Base-by-base conservation (phyloP, 352 stramenopile species). In the Phytophthora sp. region DNA sequence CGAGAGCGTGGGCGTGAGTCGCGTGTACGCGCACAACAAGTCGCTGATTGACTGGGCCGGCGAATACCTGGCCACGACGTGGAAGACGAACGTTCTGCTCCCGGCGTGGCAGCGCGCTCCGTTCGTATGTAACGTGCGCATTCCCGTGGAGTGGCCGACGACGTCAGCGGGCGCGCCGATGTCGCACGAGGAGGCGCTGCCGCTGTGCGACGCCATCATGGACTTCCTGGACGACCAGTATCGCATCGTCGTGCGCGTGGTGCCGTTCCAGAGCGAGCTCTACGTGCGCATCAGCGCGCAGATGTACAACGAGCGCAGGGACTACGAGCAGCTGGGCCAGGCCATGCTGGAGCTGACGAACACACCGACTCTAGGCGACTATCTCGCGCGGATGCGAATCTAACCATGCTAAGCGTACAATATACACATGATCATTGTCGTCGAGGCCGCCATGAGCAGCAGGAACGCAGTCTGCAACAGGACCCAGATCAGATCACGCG, bases 201-300 rank as follows among this genome's bases (percentile, higher is more conserved):
- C 73, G 44, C 64, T 95, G 17, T 93, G 87, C 43, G 80, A 92
- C 49, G 76, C 75, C 34, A 88, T 93, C 65, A 92, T 92, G 81
- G 83, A 95, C 65, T 73, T 93, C 18, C 54, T 95, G 38, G 71
- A 79, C 44, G 87, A 95, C 57, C 79, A 79, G 13, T 95, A 84
- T 54, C 75, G 76, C 21, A 72, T 95, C 31, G 79, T 88, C 21
- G 83, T 91, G 51, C 82, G 83, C 31, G 78, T 93, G 18, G 62
- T 77, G 50, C 76, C 80, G 9, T 87, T 95, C 68, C 82, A 93
- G 62, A 64, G 56, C 45, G 72, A 76, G 9, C 72, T 93, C 18
- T 93, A 91, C 72, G 82, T 87, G 42, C 82, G 84, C 56, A 91
- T 95, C 66, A 93, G 84, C 41, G 81, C 84, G 41, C 87, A 95